Percentiles rank a stretch among this genome's conserved stretches.
These are phyloP conservation scores for Scleroderma bovista DNA, from an alignment of 768 basidiomycete species.

Conservation along the genomic window DNA sequence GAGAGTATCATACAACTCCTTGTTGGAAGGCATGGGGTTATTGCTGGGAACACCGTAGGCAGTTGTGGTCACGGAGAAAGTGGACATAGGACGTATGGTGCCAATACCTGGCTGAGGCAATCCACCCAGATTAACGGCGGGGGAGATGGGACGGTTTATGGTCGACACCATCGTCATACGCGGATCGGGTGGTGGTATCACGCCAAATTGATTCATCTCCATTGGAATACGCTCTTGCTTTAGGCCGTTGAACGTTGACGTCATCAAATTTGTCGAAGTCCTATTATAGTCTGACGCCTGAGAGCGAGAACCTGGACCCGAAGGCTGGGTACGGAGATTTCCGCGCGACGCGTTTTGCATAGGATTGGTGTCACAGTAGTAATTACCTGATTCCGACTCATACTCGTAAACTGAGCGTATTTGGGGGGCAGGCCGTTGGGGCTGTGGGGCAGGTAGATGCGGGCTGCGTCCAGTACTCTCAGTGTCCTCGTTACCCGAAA, in stretches of 20 bases:
- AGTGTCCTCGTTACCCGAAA: conserved; percentile 45
- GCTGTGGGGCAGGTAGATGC: conserved; percentile 30
- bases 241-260: conserved; percentile 18
- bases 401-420: conserved; percentile 38
- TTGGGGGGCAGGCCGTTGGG: conserved; percentile 35
- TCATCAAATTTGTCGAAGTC: conserved; percentile 20
- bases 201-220: conserved; percentile 33
- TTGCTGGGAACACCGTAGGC: conserved; percentile 45
- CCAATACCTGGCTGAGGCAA: conserved; percentile 28
- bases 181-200: conserved; percentile 39
- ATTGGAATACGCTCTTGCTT: conserved; percentile 37
- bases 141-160: conserved; percentile 32
- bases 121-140: conserved; percentile 25
- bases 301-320: conserved; percentile 29
- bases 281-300: conserved; percentile 25
- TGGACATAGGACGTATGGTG: conserved; percentile 44
- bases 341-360: conserved; percentile 32
- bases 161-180: conserved; percentile 44
- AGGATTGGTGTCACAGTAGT: conserved; percentile 51
- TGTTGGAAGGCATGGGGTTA: conserved; percentile 53
- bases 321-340: conserved; percentile 22
- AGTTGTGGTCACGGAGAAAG: conserved; percentile 58
- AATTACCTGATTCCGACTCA: conserved; percentile 46
- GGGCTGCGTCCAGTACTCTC: conserved; percentile 30
- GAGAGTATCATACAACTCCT: conserved; percentile 52